Base-by-base conservation (phyloP, 169 alveolate species). In the Eimeria nieschulzi region DNA sequence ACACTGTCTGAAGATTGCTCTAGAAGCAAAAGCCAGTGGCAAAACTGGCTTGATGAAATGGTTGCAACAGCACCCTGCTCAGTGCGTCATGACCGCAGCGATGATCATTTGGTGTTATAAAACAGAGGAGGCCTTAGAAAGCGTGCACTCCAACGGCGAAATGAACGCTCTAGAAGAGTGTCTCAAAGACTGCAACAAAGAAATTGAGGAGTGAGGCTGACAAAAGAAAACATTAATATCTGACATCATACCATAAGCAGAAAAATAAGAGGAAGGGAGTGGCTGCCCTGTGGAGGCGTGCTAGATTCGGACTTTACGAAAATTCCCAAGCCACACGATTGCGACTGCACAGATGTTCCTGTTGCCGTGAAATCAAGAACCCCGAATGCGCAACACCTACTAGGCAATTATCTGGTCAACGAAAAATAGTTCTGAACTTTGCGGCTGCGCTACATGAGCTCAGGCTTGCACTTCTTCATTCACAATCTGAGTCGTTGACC, bases 401-500 rank as follows among this genome's bases (percentile, higher is more conserved):
- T 33, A 33, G 46, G 46, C 46, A 33, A 33, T 33, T 33, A 33
- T 33, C 46, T 33, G 46, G 46, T 0, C 46, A 33, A 33, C 46
- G 3, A 33, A 33, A 33, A 33, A 1, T 33, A 33, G 46, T 33
- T 33, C 46, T 33, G 46, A 33, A 33, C 46, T 33, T 3, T 33
- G 46, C 46, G 46, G 46, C 46, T 33, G 46, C 46, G 46, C 46
- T 99, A 12, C 94, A 97, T 73, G 99, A 97, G 66, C 98, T 99
- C 25, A 98, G 98, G 88, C 99, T 98, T 87, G 99, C 98, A 91
- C 98, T 97, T 92, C 98, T 78, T 13, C 61, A 33, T 55, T 55
- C 73, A 63, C 54, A 68, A 88, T 98, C 96, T 80, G 97, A 97
- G 91, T 93, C 96, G 26, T 87, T 96, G 26, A 94, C 96, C 59